A percentile compares a stretch with the other conserved stretches of the same genome.
phyloP scores from a whole-genome alignment of 352 stramenopile species.

The Globisporangium parvum region DNA sequence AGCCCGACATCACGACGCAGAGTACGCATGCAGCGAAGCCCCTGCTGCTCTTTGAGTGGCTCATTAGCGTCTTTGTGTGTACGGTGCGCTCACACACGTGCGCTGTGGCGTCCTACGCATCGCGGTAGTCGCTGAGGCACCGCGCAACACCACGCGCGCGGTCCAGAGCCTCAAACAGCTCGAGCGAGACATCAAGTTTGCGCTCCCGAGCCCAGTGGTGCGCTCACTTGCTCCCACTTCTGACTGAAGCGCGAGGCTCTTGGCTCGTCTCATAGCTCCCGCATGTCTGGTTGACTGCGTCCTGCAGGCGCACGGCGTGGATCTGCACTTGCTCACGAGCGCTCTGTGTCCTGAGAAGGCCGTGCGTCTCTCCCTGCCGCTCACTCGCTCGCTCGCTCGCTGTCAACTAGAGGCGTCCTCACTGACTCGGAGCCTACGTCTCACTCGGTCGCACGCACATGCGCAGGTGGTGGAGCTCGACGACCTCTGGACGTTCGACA shows the following conservation, averaged over 20 bases:
- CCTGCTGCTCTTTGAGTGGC: background rate
- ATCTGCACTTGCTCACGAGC: constrained; percentile 61
- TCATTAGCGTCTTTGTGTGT: background rate
- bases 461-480: constrained; percentile 56
- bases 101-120: background rate
- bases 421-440: background rate
- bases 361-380: constrained; percentile 30
- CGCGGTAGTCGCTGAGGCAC: constrained; percentile 59
- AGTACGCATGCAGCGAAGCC: constrained; percentile 11
- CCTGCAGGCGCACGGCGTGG: constrained; percentile 45
- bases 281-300: background rate
- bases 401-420: too few relatives aligned
- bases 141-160: constrained; percentile 55
- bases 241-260: background rate
- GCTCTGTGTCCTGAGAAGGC: constrained; percentile 65
- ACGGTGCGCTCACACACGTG: background rate
- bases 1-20: constrained; percentile 68
- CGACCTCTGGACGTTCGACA: constrained; percentile 72
- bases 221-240: background rate
- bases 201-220: constrained; percentile 51
- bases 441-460: constrained; percentile 7
- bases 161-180: constrained; percentile 77
- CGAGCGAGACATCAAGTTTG: constrained; percentile 74
- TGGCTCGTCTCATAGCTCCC: background rate
- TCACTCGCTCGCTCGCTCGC: background rate